Percentiles rank a stretch among this genome's conserved stretches.
phyloP scores from a whole-genome alignment of 805 yeast genomes.

The Lipomyces spencermartinsiae region DNA sequence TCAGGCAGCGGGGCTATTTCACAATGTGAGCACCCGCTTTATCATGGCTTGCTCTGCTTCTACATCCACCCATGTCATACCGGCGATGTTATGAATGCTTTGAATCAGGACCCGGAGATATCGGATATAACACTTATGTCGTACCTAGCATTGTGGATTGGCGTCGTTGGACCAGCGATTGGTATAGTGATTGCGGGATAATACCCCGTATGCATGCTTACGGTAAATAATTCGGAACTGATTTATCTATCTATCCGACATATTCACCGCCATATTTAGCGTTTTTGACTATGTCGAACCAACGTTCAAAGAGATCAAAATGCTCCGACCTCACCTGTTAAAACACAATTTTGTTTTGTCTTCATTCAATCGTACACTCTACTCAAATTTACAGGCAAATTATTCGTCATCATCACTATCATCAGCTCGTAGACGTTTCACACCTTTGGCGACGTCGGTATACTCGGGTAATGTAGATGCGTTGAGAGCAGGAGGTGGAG shows the following conservation, averaged over 20 bases:
- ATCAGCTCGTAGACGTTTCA: conserved; percentile 26
- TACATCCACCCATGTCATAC: conserved; percentile 38
- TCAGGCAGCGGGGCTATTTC: conserved; percentile 19
- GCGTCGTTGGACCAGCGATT: conserved; percentile 26
- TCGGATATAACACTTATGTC: conserved; percentile 11
- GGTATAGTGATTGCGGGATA: conserved; percentile 22
- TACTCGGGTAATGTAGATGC: conserved; percentile 31
- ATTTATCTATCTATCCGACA: conserved; percentile 10
- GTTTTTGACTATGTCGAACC: not conserved
- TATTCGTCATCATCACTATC: conserved; percentile 21
- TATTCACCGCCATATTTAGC: not conserved
- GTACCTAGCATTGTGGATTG: conserved; percentile 34
- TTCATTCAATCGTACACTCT: conserved; percentile 5
- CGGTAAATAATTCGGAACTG: not conserved
- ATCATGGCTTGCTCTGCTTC: conserved; percentile 23
- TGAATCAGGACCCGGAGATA: conserved; percentile 13
- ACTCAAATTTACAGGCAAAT: not conserved
- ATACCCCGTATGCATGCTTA: not conserved
- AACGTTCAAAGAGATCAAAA: not conserved
- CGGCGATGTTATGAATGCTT: conserved; percentile 26
- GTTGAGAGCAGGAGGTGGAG: conserved; percentile 30
- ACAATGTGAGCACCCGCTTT: conserved; percentile 34
- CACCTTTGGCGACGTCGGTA: conserved; percentile 16
- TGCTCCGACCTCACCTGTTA: not conserved
- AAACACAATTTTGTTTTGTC: not conserved